Evolutionary conservation across 768 basidiomycete genomes (phyloP), one percentile per base, ranked within the genome.

Genomic region (Boletus vinaceobasis): DNA sequence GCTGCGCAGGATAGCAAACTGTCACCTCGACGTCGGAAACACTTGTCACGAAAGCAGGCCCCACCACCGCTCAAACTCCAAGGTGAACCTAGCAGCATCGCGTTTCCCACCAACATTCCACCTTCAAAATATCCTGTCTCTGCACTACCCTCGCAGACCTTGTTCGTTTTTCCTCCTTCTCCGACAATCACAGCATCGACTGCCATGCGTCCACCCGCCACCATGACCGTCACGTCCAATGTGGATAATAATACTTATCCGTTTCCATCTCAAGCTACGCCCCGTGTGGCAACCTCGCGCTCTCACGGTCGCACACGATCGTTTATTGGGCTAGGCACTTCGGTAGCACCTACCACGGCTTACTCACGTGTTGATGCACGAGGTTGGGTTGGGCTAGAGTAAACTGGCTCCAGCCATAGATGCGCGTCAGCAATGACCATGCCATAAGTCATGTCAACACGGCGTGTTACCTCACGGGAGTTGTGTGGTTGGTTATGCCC

Each of bases 161-260:
- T 93, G 43, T 92, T 93, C 61, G 85, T 93, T 36, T 93, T 93
- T 65, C 90, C 90, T 1, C 89, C 90, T 32, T 92, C 90, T 5
- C 89, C 82, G 71, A 78, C 69, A 7, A 45, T 83, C 77, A 44
- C 62, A 75, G 58, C 59, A 31, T 29, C 62, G 65, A 77, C 76
- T 63, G 76, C 83, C 43, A 80, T 79, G 49, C 70, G 73, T 37
- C 90, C 87, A 48, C 88, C 91, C 27, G 88, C 89, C 44, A 88
- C 90, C 35, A 85, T 92, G 83, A 91, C 87, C 36, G 74, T 93
- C 51, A 89, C 83, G 43, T 87, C 88, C 56, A 86, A 77, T 60
- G 58, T 82, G 56, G 74, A 63, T 50, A 71, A 52, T 67, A 71
- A 45, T 61, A 68, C 60, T 59, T 81, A 55, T 75, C 73, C 84